Base-by-base conservation (phyloP, 1,284 basidiomycete species). In the Pholiota adiposa region DNA sequence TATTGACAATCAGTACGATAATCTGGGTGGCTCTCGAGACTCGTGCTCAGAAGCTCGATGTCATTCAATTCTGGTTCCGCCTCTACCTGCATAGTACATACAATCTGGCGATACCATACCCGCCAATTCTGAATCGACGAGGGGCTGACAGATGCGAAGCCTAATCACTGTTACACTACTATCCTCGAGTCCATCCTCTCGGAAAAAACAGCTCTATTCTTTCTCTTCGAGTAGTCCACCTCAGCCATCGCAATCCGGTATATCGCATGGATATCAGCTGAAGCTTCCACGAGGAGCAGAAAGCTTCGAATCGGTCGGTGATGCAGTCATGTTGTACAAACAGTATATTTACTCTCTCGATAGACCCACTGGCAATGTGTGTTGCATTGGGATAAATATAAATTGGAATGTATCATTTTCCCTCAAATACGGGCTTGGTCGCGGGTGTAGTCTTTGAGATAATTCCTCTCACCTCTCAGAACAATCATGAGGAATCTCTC, bases 281-380 rank as follows among this genome's bases (percentile, higher is more conserved):
- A 46, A 46, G 21, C 5, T 19, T 33, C 48, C 51, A 52, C 23
- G 38, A 38, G 51, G 38, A 19, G 14, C 12, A 40, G 34, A 27
- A 12, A 18, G 33, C 51, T 52, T 52, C 51, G 51, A 52, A 36
- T 38, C 3, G 51, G 51, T 52, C 51, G 40, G 51, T 38, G 23
- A 27, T 19, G 2, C 51, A 38, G 23, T 41, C 34, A 34, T 52
- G 51, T 38, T 27, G 25, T 52, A 18, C n/a, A 12, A 27, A 11
- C 38, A 53, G 33, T 43, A 53, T 29, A 18, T 53, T 41, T 53
- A 29, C 36, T 5, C 27, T 36, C 9, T 11, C 16, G 12, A 43
- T 43, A 29, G 19, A 18, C n/a, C 50, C 31, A 21, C 23, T 36
- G 14, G 31, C 43, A 58, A 58, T 43, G 19, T 51, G 50, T 31